Base-by-base conservation (phyloP, 1,284 basidiomycete genomes). In the Ceratobasidium sp. region DNA sequence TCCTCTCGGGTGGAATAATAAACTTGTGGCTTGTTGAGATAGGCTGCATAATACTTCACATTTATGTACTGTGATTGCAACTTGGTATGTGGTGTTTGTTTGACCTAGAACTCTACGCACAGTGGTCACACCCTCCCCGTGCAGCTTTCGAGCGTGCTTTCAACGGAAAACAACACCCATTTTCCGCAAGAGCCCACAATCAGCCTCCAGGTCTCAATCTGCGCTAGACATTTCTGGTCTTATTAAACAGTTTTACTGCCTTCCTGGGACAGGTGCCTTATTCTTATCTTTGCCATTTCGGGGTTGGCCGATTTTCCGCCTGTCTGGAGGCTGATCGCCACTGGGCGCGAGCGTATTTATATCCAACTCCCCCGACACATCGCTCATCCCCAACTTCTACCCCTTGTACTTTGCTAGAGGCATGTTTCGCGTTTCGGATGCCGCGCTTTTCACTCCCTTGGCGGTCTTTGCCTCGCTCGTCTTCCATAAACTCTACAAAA, bases 301-400 rank as follows among this genome's bases (percentile, higher is more conserved):
- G 59, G 34, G 59, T 43, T 37, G 59, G 34, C 59, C 59, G 17
- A 40, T 62, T 62, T 62, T 67, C 46, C 65, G 57, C 7, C 32
- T 61, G 17, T 37, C 57, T 19, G 4, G 11, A 52, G 6, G 49
- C 15, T n/a, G 32, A 52, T 67, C 29, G 11, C 29, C 29, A 54
- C 44, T 6, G 29, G 40, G 22, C 57, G 29, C 29, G 2, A 34
- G 19, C 7, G 22, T 54, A 37, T 34, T 69, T 69, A 69, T 69
- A 69, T 46, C 32, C 25, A 22, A 22, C n/a, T 13, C 13, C 4
- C 49, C 6, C 9, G 5, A 32, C 29, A 6, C 29, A 9, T 37
- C 4, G 11, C 37, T 43, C 11, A 8, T 44, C 25, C 6, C 1
- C 37, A 6, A 51, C n/a, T 25, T 34, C 22, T 46, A 17, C 44